Evolutionary conservation across 441 rosid genomes (phyloP), one percentile per base, ranked within the genome.

Genomic region (Populus hybrid): DNA sequence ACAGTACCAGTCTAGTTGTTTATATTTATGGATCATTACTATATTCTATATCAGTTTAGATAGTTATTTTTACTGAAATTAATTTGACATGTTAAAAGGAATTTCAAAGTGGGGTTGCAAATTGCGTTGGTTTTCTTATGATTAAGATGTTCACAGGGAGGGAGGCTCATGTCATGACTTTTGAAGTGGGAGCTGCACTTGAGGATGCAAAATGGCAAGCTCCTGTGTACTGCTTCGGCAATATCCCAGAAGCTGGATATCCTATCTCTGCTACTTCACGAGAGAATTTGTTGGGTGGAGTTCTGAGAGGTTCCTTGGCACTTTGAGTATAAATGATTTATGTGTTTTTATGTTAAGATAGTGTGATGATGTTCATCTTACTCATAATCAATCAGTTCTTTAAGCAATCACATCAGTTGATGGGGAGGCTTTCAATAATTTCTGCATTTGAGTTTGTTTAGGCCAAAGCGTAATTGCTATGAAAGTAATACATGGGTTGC

Each of bases 191-290:
- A 14, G 97, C 90, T 2, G 89, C 82, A 9, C 86, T 92, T 7
- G 94, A 87, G 76, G 97, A 92, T 84, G 82, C 84, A 23, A 77
- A 89, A 23, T 90, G 97, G 97, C 97, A 92, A 71, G 97, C 95
- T 2, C 97, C 97, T 36, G 79, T 76, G 64, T 88, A 91, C 80
- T 93, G 97, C 77, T 94, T 94, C 73, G 28, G 74, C 35, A 36
- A 21, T 61, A 24, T 18, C 29, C 45, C 6, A 4, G 21, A 63
- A 33, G 50, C 67, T 35, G 75, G 38, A 7, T 29, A 6, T 40
- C 53, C 64, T 16, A 14, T 36, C 28, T 16, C 29, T 6, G 65
- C 26, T 8, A 61, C 72, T 70, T 73, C 53, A 36, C 8, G 3
- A 18, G 42, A 61, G 53, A 59, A 24, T 9, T 33, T 23, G 61